Evolutionary conservation across 192 early-diverging fungal genomes (phyloP).

Genomic region (Polychytrium aggregatum): DNA sequence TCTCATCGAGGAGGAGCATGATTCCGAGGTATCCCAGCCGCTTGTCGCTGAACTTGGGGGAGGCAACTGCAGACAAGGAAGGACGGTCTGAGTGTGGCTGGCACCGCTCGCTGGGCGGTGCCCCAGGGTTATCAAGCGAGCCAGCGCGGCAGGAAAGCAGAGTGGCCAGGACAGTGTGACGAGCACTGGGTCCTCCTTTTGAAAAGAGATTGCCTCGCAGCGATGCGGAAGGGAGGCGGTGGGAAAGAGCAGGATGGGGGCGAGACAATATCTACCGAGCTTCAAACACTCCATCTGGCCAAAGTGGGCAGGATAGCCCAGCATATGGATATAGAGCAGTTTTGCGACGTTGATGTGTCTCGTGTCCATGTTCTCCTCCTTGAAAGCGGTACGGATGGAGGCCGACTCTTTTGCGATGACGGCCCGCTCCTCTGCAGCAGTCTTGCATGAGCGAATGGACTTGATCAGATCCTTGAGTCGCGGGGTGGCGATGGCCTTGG

Average conservation of each 20-base stretch:
- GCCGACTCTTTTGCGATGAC: slow-evolving; percentile 97
- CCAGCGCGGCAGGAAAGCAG: too few relatives aligned
- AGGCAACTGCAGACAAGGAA: slow-evolving; percentile 62
- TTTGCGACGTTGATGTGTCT: slow-evolving; percentile 93
- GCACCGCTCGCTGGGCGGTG: neutral
- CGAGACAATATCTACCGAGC: too few relatives aligned
- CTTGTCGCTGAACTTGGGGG: slow-evolving; percentile 89
- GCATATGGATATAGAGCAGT: slow-evolving; percentile 96
- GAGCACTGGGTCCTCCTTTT: too few relatives aligned
- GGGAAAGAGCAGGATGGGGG: too few relatives aligned
- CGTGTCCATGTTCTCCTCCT: slow-evolving; percentile 83
- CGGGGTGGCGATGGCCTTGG: slow-evolving; percentile 19
- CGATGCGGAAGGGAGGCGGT: too few relatives aligned
- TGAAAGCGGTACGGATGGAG: slow-evolving; percentile 91
- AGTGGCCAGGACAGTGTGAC: too few relatives aligned
- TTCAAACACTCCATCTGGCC: slow-evolving; percentile 99
- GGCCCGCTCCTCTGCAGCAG: slow-evolving; percentile 93
- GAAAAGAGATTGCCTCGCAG: too few relatives aligned
- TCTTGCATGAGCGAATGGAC: slow-evolving; percentile 92
- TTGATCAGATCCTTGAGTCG: slow-evolving; percentile 89
- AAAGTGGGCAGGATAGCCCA: slow-evolving; percentile 97
- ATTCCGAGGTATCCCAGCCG: slow-evolving; percentile 97
- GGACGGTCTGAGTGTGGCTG: neutral
- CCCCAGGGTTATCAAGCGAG: too few relatives aligned
- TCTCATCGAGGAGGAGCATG: slow-evolving; percentile 95